Base-by-base conservation (phyloP, 805 yeast genomes). In the Candida silvicultrix region DNA sequence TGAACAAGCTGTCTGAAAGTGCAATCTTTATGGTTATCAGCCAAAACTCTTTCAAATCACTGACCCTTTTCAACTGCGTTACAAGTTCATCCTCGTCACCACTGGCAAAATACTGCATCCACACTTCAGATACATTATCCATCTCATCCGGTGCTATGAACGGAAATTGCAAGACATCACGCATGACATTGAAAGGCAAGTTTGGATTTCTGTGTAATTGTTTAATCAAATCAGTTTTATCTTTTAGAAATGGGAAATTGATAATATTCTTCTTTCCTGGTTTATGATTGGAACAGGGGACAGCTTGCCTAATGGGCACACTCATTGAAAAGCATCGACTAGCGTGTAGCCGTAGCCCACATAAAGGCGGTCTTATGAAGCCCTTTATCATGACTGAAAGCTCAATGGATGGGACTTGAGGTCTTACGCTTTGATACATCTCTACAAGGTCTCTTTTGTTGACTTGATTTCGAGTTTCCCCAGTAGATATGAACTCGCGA, bases 161-260 rank as follows among this genome's bases (percentile, higher is more conserved):
- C 10, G 53, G 54, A n/a, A 55, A 38, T 2, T 44, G 32, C 14
- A 57, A 40, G 2, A 54, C 52, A 25, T 57, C 59, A 25, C 60
- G 44, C 2, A 49, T 47, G 3, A 54, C 35, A 41, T 55, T 57
- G 45, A 55, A 57, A 1, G 60, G 60, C 2, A 55, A 21, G 2
- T 14, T 28, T 18, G 40, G 41, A 31, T 55, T 47, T 28, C 22
- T 38, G 21, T 52, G 59, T 28, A 54, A 44, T 8, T 44, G 38
- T 3, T 29, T 7, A 12, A 43, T 25, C 14, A 55, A 25, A 5
- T 50, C 45, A 4, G 46, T 5, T 40, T 48, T 54, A 46, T 55
- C 53, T 42, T 53, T 50, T 11, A 54, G 40, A 29, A 44, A 46
- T 10, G 59, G 56, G 32, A 55, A 50, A 25, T 37, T 20, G 8